Evolutionary conservation across 2,329 filamentous ascomycete genomes (phyloP), one percentile per base, ranked within the genome.

Genomic region (Geosmithia morbida): DNA sequence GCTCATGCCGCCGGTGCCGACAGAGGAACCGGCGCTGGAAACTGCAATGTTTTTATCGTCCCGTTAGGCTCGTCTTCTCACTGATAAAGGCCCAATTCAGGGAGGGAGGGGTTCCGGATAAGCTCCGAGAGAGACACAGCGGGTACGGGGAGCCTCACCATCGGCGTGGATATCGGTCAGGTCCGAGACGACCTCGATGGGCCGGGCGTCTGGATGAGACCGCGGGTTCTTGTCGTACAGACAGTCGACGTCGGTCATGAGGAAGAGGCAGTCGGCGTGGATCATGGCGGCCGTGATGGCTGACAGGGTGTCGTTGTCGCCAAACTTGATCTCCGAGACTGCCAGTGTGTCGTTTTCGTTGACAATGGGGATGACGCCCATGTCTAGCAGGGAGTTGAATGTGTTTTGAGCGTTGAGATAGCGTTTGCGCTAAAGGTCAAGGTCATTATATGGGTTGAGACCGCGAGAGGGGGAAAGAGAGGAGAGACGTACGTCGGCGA

Each of bases 181-280:
- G 58, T 98, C 88, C 47, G 92, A 83, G 1, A 98, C 88, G 1
- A 96, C 84, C 58, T 94, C 85, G 50, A 98, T 97, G 0, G 92
- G 80, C 58, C 83, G 78, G 8, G 92, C 92, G 57, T 96, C 85
- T 0, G 87, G 81, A 57, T 94, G 73, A 2, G 79, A 82, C 29
- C 92, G 77, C 1, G 92, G 92, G 57, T 98, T 98, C 65, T 90
- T 92, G 64, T 94, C 88, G 64, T 98, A 98, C 13, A 98, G 72
- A 60, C 90, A 96, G 61, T 98, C 92, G 44, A 98, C 92, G 60
- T 98, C 92, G 1, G 92, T 98, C 92, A 98, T 97, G 52, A 98
- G 75, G 66, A 98, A 98, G 10, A 98, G 74, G 57, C 95, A 87
- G 59, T 98, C 89, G 46, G 92, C 92, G 58, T 95, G 87, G 18